phyloP scores from a whole-genome alignment of 352 stramenopile genomes.

The Phytophthora syringae region DNA sequence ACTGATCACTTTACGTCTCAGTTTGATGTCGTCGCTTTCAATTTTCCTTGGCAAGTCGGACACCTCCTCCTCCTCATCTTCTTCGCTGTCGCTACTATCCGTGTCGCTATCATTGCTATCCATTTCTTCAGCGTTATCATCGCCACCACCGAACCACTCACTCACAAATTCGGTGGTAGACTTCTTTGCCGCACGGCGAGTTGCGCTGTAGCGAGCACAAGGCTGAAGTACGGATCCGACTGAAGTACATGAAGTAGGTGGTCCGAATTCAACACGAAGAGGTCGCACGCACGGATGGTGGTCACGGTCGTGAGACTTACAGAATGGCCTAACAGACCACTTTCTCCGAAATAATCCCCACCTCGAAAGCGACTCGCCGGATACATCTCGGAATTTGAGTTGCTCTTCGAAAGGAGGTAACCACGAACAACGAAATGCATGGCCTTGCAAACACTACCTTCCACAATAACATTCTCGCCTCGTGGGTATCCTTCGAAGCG shows the following conservation, averaged over 20 bases:
- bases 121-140: slow-evolving; percentile 21
- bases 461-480: slow-evolving; percentile 60
- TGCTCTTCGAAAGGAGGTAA: slow-evolving; percentile 57
- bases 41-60: not conserved
- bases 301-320: slow-evolving; percentile 62
- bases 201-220: slow-evolving; percentile 49
- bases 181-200: slow-evolving; percentile 48
- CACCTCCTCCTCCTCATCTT: slow-evolving; percentile 4
- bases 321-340: slow-evolving; percentile 56
- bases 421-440: slow-evolving; percentile 79
- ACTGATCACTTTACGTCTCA: slow-evolving; percentile 21
- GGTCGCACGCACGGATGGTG: slow-evolving; percentile 60
- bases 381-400: slow-evolving; percentile 57
- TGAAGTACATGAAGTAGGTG: slow-evolving; percentile 49
- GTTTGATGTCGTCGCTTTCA: slow-evolving; percentile 8
- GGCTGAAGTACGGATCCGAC: slow-evolving; percentile 48
- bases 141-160: slow-evolving; percentile 11
- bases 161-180: slow-evolving; percentile 36
- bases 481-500: slow-evolving; percentile 73
- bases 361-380: slow-evolving; percentile 49
- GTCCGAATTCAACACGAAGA: slow-evolving; percentile 64
- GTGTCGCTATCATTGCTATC: slow-evolving; percentile 1
- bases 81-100: slow-evolving; percentile 2
- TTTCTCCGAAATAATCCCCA: slow-evolving; percentile 68
- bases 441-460: slow-evolving; percentile 61